Evolutionary conservation across 169 alveolate genomes (phyloP).

Genomic region (Cryptosporidium xiaoi): DNA sequence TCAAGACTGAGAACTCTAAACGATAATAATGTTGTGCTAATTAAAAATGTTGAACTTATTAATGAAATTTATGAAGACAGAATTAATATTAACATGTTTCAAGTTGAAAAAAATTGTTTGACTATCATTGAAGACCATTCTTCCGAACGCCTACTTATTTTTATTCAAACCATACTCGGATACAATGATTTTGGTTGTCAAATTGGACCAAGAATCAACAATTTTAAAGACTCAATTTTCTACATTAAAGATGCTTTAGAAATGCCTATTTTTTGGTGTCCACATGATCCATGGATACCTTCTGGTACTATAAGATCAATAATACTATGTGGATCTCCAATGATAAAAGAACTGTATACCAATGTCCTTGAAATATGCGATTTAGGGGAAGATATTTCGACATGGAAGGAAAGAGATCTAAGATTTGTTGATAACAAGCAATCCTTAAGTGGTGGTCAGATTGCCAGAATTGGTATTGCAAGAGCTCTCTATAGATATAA

Average conservation of each 20-base stretch:
- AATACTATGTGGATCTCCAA: constrained; percentile 57
- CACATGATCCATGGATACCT: constrained; percentile 73
- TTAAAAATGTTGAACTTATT: constrained; percentile 37
- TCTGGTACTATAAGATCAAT: constrained; percentile 67
- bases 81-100: constrained; percentile 53
- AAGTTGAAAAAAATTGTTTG: constrained; percentile 35
- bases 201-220: constrained; percentile 26
- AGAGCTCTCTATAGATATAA: constrained; percentile 46
- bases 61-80: constrained; percentile 29
- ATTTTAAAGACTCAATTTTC: constrained; percentile 30
- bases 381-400: constrained; percentile 15
- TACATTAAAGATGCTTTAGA: constrained; percentile 9
- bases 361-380: constrained; percentile 33
- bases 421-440: constrained; percentile 62
- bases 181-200: constrained; percentile 50
- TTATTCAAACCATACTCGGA: constrained; percentile 54
- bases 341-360: constrained; percentile 20
- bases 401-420: constrained; percentile 65
- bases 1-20: constrained; percentile 16
- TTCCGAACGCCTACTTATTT: constrained; percentile 23
- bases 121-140: constrained; percentile 62
- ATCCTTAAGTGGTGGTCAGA: constrained; percentile 66
- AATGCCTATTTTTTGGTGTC: constrained; percentile 62
- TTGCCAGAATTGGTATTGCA: constrained; percentile 65
- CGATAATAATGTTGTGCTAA: constrained; percentile 14